Percentiles rank a stretch among this genome's conserved stretches.
Evolutionary conservation across 768 basidiomycete species (phyloP).

Genomic region (Hericium erinaceus): DNA sequence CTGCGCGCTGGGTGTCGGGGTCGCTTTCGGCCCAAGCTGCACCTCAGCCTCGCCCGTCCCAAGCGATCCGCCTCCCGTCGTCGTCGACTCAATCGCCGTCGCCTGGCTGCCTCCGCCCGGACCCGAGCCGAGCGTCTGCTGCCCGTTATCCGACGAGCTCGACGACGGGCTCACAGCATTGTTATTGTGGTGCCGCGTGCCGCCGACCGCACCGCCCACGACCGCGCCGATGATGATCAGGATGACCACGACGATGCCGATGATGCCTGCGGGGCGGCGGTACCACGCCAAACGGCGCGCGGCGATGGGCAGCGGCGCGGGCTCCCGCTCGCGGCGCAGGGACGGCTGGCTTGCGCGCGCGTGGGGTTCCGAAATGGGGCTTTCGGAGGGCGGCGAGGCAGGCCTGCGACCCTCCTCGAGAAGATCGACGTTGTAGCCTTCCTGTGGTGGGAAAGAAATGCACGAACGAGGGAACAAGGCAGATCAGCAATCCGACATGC

Average conservation of each 20-base stretch:
- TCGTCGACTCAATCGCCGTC: too few species aligned
- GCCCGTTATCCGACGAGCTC: too few species aligned
- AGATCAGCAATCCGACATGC: background rate
- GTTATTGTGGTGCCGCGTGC: constrained; percentile 19
- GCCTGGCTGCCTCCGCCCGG: too few species aligned
- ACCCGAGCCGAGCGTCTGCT: too few species aligned
- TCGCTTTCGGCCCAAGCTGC: too few species aligned
- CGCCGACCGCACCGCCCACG: constrained; percentile 54
- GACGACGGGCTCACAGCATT: background rate
- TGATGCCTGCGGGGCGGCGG: constrained; percentile 35
- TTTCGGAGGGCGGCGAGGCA: constrained; percentile 13
- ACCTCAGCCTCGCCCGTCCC: too few species aligned
- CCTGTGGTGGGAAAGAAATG: constrained; percentile 23
- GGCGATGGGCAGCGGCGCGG: background rate
- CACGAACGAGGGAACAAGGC: background rate
- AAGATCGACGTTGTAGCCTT: constrained; percentile 46
- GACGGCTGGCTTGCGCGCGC: constrained; percentile 5
- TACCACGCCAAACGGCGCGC: constrained; percentile 31
- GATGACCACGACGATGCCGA: constrained; percentile 27
- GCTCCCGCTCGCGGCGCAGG: constrained; percentile 8
- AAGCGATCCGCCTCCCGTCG: too few species aligned
- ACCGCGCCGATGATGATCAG: constrained; percentile 40
- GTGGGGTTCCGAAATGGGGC: constrained; percentile 16
- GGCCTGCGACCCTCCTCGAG: constrained; percentile 18
- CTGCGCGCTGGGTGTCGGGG: too few species aligned